Percentiles rank a stretch among this genome's conserved stretches.
phyloP scores from a whole-genome alignment of 148 eudicot genomes.

The Chenopodium berlandieri region DNA sequence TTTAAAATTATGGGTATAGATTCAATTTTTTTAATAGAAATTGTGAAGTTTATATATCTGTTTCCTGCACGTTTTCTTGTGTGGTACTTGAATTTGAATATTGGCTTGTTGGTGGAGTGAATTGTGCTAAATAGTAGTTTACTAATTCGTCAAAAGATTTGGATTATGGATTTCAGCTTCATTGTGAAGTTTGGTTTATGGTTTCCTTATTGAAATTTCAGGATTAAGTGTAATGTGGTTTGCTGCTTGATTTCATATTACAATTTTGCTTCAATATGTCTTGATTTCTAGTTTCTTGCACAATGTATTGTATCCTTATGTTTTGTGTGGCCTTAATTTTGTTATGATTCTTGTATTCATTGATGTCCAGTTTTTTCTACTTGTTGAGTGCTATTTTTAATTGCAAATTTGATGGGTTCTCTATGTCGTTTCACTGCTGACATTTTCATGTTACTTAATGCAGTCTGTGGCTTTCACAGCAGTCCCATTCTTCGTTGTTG shows the following conservation, averaged over 20 bases:
- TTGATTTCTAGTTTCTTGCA: background rate
- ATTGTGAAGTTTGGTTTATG: background rate
- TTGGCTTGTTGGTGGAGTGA: slow-evolving; percentile 1
- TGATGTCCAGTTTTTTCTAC: background rate
- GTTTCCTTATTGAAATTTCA: background rate
- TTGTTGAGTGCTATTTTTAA: background rate
- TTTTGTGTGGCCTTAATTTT: background rate
- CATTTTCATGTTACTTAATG: slow-evolving; percentile 16
- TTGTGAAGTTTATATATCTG: background rate
- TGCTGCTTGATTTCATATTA: background rate
- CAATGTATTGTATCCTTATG: background rate
- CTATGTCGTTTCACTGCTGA: background rate
- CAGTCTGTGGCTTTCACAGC: slow-evolving; percentile 63
- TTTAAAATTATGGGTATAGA: background rate
- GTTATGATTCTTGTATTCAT: background rate
- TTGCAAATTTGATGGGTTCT: background rate
- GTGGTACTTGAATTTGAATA: background rate
- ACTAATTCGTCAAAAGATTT: background rate
- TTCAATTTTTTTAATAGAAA: background rate
- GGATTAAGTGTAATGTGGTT: background rate
- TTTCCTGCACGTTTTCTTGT: slow-evolving; percentile 3
- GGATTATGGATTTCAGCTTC: background rate
- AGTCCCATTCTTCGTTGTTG: slow-evolving; percentile 47
- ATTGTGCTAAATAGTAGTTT: background rate
- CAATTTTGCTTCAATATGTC: background rate